Evolutionary conservation across 2,329 filamentous ascomycete genomes (phyloP).

Genomic region (Epichloe bromicola): DNA sequence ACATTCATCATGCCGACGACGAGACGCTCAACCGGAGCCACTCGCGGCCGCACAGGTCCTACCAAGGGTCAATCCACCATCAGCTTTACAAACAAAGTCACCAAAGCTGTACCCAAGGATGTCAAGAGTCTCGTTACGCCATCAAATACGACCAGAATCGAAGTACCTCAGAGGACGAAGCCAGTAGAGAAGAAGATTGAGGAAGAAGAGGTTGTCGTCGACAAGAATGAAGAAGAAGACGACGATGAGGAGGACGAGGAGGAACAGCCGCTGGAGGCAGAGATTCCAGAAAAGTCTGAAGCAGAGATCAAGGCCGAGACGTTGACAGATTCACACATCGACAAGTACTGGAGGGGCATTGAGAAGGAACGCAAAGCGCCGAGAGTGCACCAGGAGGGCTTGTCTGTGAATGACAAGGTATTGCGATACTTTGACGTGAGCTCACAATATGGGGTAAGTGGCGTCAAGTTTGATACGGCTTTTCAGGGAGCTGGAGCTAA

Average conservation of each 20-base stretch:
- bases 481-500: constrained; percentile 7
- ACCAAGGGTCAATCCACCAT: constrained; percentile 40
- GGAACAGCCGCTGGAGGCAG: constrained; percentile 15
- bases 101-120: constrained; percentile 37
- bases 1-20: constrained; percentile 32
- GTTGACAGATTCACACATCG: constrained; percentile 55
- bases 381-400: constrained; percentile 63
- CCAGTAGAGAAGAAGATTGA: constrained; percentile 7
- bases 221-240: constrained; percentile 13
- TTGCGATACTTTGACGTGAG: constrained; percentile 86
- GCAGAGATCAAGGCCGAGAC: constrained; percentile 47
- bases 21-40: constrained; percentile 31
- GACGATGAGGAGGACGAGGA: constrained; percentile 15
- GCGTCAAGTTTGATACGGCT: background rate
- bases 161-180: constrained; percentile 13
- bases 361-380: constrained; percentile 56
- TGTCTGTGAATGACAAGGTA: constrained; percentile 70
- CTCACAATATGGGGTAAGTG: constrained; percentile 77
- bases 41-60: constrained; percentile 21
- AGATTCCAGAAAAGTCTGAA: constrained; percentile 30
- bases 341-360: constrained; percentile 62
- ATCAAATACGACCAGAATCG: constrained; percentile 22
- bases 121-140: constrained; percentile 27
- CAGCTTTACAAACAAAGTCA: constrained; percentile 44
- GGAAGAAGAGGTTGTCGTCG: constrained; percentile 12